Evolutionary conservation across 169 alveolate genomes (phyloP).

Genomic region (Cryptosporidium parvum): DNA sequence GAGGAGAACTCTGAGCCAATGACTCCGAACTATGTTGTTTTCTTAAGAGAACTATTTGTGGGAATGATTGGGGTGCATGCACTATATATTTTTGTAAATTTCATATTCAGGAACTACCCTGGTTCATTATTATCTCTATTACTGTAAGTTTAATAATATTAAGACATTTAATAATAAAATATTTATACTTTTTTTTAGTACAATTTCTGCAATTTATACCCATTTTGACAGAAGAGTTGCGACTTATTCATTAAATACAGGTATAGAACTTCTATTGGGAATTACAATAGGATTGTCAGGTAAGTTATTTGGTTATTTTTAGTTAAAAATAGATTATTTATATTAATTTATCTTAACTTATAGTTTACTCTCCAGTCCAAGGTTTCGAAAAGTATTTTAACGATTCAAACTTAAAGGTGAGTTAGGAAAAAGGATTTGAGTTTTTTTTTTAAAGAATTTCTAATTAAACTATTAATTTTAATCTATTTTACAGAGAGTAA

Average conservation of each 20-base stretch:
- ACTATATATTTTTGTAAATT: constrained; percentile 64
- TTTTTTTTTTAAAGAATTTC: neutral
- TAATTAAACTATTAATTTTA: no score
- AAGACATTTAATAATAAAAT: neutral
- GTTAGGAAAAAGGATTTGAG: neutral
- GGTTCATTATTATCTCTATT: constrained; percentile 47
- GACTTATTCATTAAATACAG: constrained; percentile 58
- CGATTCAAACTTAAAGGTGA: constrained; percentile 43
- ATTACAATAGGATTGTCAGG: constrained; percentile 53
- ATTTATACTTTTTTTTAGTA: constrained; percentile 1
- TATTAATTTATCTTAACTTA: neutral
- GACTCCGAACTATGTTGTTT: constrained; percentile 21
- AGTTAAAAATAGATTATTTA: neutral
- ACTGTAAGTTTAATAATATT: constrained; percentile 35
- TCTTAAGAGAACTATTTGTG: constrained; percentile 59
- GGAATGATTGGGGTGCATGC: constrained; percentile 72
- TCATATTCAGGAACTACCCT: constrained; percentile 51
- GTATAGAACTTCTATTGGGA: constrained; percentile 39
- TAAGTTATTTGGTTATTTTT: constrained; percentile 16
- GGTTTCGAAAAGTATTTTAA: constrained; percentile 60
- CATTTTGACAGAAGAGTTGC: constrained; percentile 75
- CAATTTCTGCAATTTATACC: constrained; percentile 62
- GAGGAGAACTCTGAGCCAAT: neutral
- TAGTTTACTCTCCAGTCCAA: constrained; percentile 53
- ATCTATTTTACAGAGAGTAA: constrained; percentile 29